Conservation (phyloP, 352 stramenopile genomes). For the Globisporangium sylvaticum region DNA sequence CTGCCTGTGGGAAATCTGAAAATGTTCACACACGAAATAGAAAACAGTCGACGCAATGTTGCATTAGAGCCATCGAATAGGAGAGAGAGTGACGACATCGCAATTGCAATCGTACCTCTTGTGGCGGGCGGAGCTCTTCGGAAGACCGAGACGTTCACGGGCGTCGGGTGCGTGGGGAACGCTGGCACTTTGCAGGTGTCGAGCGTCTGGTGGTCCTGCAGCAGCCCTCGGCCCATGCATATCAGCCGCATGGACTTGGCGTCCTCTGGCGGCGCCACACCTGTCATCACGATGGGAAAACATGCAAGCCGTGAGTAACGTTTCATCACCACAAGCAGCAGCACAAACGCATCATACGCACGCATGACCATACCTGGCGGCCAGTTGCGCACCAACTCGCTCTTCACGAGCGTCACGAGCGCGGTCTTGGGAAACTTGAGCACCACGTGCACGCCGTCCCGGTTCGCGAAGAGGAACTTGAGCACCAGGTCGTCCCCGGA, state of each 20-base stretch:
- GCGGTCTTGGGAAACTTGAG: conserved; percentile 47
- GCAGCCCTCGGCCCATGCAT: conserved; percentile 92
- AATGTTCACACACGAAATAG: too few relatives aligned
- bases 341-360: background rate
- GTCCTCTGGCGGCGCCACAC: conserved; percentile 41
- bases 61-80: too few relatives aligned
- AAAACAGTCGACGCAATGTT: background rate
- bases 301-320: background rate
- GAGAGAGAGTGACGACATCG: too few relatives aligned
- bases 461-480: conserved; percentile 86
- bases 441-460: conserved; percentile 68
- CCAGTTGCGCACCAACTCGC: conserved; percentile 64
- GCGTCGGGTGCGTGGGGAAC: conserved; percentile 93
- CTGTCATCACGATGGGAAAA: conserved; percentile 18
- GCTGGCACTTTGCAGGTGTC: conserved; percentile 76
- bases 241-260: conserved; percentile 85
- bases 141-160: conserved; percentile 91
- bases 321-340: background rate
- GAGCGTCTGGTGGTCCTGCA: conserved; percentile 89
- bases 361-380: conserved; percentile 31
- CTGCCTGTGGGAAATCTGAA: conserved; percentile 18
- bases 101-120: too few relatives aligned
- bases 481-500: conserved; percentile 50
- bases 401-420: conserved; percentile 60
- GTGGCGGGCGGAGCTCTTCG: conserved; percentile 30